A percentile compares a stretch with the other conserved stretches of the same genome.
Evolutionary conservation across 768 basidiomycete genomes (phyloP).

Genomic region (Rhodocollybia butyracea): DNA sequence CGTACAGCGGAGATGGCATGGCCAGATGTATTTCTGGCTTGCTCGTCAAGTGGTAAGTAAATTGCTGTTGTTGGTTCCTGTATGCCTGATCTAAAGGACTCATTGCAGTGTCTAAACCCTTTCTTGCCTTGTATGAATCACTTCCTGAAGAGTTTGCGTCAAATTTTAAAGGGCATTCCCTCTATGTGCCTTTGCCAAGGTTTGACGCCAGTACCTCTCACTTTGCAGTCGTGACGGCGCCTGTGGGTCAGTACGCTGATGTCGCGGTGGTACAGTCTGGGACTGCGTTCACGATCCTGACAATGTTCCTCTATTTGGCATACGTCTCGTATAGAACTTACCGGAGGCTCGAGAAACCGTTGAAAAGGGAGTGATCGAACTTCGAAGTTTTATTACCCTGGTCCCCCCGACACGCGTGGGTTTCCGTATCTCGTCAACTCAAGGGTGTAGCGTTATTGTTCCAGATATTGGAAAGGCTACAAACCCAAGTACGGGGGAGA

Average conservation of each 20-base stretch:
- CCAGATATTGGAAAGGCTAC: too few relatives aligned
- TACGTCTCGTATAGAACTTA: slow-evolving; percentile 21
- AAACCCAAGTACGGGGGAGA: too few relatives aligned
- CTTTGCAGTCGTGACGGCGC: slow-evolving; percentile 11
- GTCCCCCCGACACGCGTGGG: too few relatives aligned
- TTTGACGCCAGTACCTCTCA: not conserved
- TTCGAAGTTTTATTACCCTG: not conserved
- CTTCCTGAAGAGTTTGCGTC: slow-evolving; percentile 21
- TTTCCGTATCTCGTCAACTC: too few relatives aligned
- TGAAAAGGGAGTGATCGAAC: not conserved
- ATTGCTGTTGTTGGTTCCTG: not conserved
- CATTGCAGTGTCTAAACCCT: too few relatives aligned
- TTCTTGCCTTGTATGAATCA: slow-evolving; percentile 1
- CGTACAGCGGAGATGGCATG: slow-evolving; percentile 25
- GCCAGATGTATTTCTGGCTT: slow-evolving; percentile 38
- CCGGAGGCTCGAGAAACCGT: not conserved
- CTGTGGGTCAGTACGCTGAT: slow-evolving; percentile 34
- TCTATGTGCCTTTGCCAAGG: not conserved
- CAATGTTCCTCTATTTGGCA: slow-evolving; percentile 35
- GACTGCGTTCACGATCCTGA: slow-evolving; percentile 35
- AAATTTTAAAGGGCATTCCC: not conserved
- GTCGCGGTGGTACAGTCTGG: slow-evolving; percentile 39
- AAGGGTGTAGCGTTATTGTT: too few relatives aligned
- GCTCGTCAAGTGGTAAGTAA: slow-evolving; percentile 25
- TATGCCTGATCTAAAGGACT: too few relatives aligned